Base-by-base conservation (phyloP, 2,329 filamentous ascomycete species). In the Cercospora beticola region DNA sequence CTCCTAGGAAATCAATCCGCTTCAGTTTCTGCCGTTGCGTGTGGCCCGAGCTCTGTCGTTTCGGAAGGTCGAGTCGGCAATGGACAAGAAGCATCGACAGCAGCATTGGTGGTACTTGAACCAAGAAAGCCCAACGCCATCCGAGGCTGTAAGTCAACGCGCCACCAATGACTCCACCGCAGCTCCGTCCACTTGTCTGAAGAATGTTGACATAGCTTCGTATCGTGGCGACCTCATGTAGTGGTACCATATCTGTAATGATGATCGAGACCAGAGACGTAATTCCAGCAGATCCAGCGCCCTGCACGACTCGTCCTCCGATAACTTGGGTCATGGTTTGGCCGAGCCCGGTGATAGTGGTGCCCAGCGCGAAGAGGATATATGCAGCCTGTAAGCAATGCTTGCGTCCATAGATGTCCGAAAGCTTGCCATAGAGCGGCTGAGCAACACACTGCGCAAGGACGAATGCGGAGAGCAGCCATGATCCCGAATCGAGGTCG, bases 111-210 rank as follows among this genome's bases (percentile, higher is more conserved):
- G 87, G 88, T 0, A 83, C 81, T 76, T 90, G 88, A 5, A 83
- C 83, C 0, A 86, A 74, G 72, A 90, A 90, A 0, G 86, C 86
- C 84, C 88, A 89, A 77, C 89, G 81, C 89, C 89, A 91, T 16
- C 89, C 89, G 12, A 90, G 82, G 0, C 84, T 83, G 70, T 90
- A 87, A 0, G 87, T 85, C 1, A 90, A 77, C 74, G 83, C 86
- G 2, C 89, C 89, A 0, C 89, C 89, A 0, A 89, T 66, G 0
- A 86, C 84, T 1, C 85, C 86, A 33, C 86, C 86, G 23, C 83
- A 77, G 67, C 81, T 83, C 10, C 84, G 78, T 10, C 84, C 85
- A 0, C 82, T 80, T 0, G 84, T 86, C 70, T 82, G 81, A 16
- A 82, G 77, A 14, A 86, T 78, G 65, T 86, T 86, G 54, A 86